Conservation (phyloP, 108 stramenopile species). For the Skeletonema marinoi region DNA sequence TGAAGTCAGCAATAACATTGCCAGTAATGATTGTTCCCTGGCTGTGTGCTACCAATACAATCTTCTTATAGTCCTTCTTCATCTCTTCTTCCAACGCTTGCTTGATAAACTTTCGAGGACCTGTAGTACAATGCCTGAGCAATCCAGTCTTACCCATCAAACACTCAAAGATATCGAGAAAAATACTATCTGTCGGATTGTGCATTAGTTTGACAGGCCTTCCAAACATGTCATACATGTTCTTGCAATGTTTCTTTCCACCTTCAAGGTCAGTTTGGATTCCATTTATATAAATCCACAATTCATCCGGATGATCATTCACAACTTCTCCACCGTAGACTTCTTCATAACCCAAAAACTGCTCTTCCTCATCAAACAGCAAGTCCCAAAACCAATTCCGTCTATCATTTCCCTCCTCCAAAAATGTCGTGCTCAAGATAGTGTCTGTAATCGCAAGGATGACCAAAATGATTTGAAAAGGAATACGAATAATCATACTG, state of each 20-base stretch:
- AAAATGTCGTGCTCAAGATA: too few species aligned
- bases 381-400: neutral
- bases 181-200: neutral
- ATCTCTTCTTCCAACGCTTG: neutral
- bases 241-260: neutral
- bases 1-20: neutral
- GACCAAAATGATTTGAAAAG: too few species aligned
- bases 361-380: neutral
- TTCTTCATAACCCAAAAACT: neutral
- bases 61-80: neutral
- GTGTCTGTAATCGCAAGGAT: too few species aligned
- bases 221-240: neutral
- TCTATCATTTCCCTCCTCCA: neutral
- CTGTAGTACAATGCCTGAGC: neutral
- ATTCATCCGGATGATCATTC: neutral
- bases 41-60: neutral
- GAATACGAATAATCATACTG: too few species aligned
- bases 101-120: neutral
- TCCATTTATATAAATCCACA: neutral
- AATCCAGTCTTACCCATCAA: neutral
- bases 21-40: constrained; percentile 1
- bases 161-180: neutral
- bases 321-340: neutral
- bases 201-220: neutral
- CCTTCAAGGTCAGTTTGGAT: neutral